Evolutionary conservation across 1,284 basidiomycete species (phyloP).

Genomic region (Ustilago cynodontis): DNA sequence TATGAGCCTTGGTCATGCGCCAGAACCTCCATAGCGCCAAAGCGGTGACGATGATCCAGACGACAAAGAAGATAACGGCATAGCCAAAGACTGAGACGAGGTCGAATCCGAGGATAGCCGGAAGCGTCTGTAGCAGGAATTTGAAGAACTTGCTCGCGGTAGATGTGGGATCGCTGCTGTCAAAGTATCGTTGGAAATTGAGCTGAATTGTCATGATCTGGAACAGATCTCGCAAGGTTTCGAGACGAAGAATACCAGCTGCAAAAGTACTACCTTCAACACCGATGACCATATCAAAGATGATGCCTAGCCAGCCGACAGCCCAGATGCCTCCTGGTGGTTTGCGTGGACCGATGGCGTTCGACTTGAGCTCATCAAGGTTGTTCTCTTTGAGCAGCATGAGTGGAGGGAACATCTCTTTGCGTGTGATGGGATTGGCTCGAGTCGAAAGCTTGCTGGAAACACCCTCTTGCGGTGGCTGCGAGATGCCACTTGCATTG

Average conservation of each 20-base stretch:
- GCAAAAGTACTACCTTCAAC: constrained; percentile 62
- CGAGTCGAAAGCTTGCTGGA: constrained; percentile 49
- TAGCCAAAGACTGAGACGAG: constrained; percentile 63
- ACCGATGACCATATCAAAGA: constrained; percentile 63
- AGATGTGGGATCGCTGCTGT: constrained; percentile 31
- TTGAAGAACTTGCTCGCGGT: constrained; percentile 26
- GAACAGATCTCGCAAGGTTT: constrained; percentile 58
- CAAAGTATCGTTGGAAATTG: constrained; percentile 43
- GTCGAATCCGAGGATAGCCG: constrained; percentile 58
- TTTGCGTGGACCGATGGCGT: constrained; percentile 61
- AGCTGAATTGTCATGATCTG: constrained; percentile 61
- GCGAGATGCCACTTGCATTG: constrained; percentile 14
- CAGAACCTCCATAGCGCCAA: constrained; percentile 52
- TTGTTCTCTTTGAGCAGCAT: constrained; percentile 58
- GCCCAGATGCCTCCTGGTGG: constrained; percentile 59
- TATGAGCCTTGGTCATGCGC: constrained; percentile 57
- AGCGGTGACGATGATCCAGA: constrained; percentile 51
- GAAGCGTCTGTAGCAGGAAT: constrained; percentile 55
- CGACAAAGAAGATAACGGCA: constrained; percentile 56
- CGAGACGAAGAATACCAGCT: constrained; percentile 59
- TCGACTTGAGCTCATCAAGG: constrained; percentile 65
- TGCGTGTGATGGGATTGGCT: constrained; percentile 44
- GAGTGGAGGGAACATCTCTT: constrained; percentile 62
- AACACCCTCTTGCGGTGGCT: constrained; percentile 30
- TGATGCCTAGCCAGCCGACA: constrained; percentile 53